These are phyloP conservation scores for Sherardia arvensis DNA, from an alignment of 257 asterid genomes.

Conservation along the genomic window DNA sequence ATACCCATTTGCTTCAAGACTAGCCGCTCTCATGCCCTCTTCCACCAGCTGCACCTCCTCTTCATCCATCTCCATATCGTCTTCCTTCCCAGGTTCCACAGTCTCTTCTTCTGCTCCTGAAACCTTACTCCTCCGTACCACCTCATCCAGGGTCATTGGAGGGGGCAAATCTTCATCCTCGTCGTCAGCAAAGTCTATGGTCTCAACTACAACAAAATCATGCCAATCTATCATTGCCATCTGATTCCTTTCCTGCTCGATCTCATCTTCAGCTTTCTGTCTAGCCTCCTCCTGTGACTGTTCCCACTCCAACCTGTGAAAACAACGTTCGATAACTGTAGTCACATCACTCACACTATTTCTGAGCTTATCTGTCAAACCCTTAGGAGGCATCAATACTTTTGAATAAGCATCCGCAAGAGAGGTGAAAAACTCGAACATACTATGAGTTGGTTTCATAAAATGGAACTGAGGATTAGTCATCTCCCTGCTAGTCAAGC, in stretches of 20 bases:
- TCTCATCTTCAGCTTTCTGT: constrained; percentile 92
- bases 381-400: constrained; percentile 87
- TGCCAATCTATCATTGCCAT: constrained; percentile 99
- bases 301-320: constrained; percentile 93
- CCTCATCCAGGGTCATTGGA: constrained; percentile 96
- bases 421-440: constrained; percentile 93
- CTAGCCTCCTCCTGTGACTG: constrained; percentile 89
- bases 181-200: constrained; percentile 88
- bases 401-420: constrained; percentile 94
- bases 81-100: constrained; percentile 85
- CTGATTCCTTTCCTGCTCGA: constrained; percentile 74
- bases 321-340: constrained; percentile 74
- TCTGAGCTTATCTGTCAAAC: constrained; percentile 58
- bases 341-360: constrained; percentile 77
- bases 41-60: constrained; percentile 91
- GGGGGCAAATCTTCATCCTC: constrained; percentile 94
- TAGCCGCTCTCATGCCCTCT: constrained; percentile 89
- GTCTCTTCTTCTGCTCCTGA: constrained; percentile 65
- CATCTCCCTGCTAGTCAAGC: constrained; percentile 82
- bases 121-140: constrained; percentile 88
- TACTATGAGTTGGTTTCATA: constrained; percentile 85
- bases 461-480: constrained; percentile 83
- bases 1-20: constrained; percentile 57
- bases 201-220: constrained; percentile 89
- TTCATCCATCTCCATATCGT: constrained; percentile 98